Percentiles rank a stretch among this genome's conserved stretches.
Evolutionary conservation across 2,329 filamentous ascomycete genomes (phyloP).

Genomic region (Colletotrichum chrysophilum): DNA sequence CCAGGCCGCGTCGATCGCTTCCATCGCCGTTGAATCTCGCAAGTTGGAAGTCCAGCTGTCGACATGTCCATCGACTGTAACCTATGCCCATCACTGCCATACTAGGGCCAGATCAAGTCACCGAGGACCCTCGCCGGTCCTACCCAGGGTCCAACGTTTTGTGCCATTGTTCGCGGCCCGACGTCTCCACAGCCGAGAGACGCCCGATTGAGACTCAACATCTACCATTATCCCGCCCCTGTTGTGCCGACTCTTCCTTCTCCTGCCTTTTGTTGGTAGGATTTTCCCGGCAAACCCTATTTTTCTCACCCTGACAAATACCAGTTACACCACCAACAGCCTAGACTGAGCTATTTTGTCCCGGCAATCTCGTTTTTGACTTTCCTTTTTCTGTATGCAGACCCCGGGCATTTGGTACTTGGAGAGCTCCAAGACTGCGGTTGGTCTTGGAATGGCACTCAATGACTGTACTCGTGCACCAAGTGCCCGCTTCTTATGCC

Average conservation of each 20-base stretch:
- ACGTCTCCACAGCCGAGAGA: slow-evolving; percentile 13
- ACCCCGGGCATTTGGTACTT: not conserved
- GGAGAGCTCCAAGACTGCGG: not conserved
- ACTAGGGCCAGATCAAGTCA: not conserved
- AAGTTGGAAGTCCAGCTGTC: not conserved
- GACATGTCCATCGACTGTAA: not conserved
- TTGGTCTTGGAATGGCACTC: not conserved
- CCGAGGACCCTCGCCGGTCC: not conserved
- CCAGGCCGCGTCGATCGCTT: not conserved
- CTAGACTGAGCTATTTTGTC: not conserved
- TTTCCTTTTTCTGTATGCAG: not conserved
- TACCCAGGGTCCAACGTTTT: not conserved
- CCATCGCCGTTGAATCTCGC: not conserved
- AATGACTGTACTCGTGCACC: not conserved
- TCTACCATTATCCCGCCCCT: not conserved
- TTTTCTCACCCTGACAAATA: not conserved
- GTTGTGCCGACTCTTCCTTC: not conserved
- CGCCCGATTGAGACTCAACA: not conserved
- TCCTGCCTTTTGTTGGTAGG: not conserved
- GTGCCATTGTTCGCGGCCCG: not conserved
- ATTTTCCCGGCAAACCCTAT: slow-evolving; percentile 18
- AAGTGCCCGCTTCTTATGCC: not conserved
- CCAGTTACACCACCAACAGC: not conserved
- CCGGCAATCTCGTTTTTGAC: not conserved
- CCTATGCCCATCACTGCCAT: not conserved